Percentiles rank a stretch among this genome's conserved stretches.
Evolutionary conservation across 345 rosid genomes (phyloP).

Genomic region (Microcos paniculata): DNA sequence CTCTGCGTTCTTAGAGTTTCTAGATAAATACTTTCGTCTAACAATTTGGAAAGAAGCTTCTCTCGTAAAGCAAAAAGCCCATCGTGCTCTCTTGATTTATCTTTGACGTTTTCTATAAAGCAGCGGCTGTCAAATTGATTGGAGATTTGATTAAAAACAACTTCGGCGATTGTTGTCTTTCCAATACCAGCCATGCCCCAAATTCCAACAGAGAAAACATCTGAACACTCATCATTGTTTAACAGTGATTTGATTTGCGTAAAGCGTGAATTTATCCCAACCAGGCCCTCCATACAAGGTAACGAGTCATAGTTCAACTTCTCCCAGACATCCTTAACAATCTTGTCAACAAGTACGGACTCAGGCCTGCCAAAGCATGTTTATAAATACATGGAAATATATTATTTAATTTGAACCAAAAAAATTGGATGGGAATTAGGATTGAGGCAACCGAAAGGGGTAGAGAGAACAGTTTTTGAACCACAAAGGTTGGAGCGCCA

Average conservation of each 20-base stretch:
- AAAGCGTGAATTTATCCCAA: slow-evolving; percentile 34
- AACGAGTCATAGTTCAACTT: slow-evolving; percentile 19
- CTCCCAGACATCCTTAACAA: slow-evolving; percentile 25
- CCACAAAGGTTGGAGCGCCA: too few relatives aligned
- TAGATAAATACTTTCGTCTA: slow-evolving; percentile 1
- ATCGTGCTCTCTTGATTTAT: slow-evolving; percentile 12
- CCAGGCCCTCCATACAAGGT: slow-evolving; percentile 3
- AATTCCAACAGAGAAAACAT: slow-evolving; percentile 35
- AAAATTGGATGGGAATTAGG: too few relatives aligned
- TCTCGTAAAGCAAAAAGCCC: background rate
- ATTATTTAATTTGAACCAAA: too few relatives aligned
- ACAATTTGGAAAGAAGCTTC: slow-evolving; percentile 21
- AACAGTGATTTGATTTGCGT: slow-evolving; percentile 16
- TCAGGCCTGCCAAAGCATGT: slow-evolving; percentile 21
- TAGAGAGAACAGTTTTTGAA: too few relatives aligned
- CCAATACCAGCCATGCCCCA: slow-evolving; percentile 58
- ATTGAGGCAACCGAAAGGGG: too few relatives aligned
- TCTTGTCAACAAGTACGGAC: slow-evolving; percentile 28
- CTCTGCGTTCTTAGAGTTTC: background rate
- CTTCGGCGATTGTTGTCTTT: slow-evolving; percentile 50
- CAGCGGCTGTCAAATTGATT: slow-evolving; percentile 33
- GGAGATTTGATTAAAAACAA: slow-evolving; percentile 27
- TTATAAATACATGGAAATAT: too few relatives aligned
- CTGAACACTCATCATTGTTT: background rate
- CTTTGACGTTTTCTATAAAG: slow-evolving; percentile 44